Conservation (phyloP, 306 rosid genomes). For the Quercus berberidifolia region DNA sequence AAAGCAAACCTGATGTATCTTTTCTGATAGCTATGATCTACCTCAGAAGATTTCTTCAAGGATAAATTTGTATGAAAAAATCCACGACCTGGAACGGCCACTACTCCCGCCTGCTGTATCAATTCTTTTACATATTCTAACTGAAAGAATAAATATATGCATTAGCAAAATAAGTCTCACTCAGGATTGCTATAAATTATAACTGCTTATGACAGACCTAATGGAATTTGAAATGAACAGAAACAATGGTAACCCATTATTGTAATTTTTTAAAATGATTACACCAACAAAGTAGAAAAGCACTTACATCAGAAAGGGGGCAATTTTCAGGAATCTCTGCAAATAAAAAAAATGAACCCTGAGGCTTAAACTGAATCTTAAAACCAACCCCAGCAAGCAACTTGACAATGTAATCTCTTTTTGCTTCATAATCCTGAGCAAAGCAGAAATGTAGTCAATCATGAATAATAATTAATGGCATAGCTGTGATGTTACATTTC, state of each 20-base stretch:
- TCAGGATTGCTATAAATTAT: neutral
- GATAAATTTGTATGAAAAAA: slow-evolving; percentile 48
- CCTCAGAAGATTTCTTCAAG: slow-evolving; percentile 27
- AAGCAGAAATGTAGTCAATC: slow-evolving; percentile 1
- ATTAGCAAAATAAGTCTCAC: neutral
- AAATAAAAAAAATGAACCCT: slow-evolving; percentile 72
- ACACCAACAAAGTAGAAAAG: slow-evolving; percentile 5
- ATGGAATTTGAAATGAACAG: neutral
- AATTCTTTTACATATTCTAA: slow-evolving; percentile 66
- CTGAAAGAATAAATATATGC: slow-evolving; percentile 29
- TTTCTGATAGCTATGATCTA: slow-evolving; percentile 36
- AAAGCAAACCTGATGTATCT: slow-evolving; percentile 83
- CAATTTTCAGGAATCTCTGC: slow-evolving; percentile 72
- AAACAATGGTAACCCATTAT: neutral
- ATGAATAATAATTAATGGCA: neutral
- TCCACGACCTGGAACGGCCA: slow-evolving; percentile 86
- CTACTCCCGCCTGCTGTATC: slow-evolving; percentile 72
- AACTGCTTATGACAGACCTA: neutral
- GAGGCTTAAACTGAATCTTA: slow-evolving; percentile 68
- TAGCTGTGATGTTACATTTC: neutral
- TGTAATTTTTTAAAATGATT: neutral
- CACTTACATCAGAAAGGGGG: slow-evolving; percentile 63
- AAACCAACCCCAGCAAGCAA: slow-evolving; percentile 62
- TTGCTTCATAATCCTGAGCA: slow-evolving; percentile 70
- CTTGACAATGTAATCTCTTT: slow-evolving; percentile 60